Evolutionary conservation across 1,284 basidiomycete species (phyloP).

Genomic region (Sphagnurus paluster): DNA sequence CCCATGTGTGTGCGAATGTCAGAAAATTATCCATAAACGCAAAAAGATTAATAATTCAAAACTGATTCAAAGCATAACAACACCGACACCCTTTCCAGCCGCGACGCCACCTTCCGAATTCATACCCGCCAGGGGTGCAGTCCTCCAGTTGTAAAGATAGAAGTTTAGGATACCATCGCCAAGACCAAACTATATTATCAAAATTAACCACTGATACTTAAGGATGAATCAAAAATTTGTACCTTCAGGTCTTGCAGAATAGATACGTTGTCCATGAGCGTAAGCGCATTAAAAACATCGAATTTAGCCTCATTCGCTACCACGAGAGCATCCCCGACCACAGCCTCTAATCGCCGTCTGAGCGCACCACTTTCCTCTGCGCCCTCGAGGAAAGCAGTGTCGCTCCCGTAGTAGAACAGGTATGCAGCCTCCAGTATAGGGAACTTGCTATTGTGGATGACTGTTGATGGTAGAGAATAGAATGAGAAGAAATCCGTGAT

Average conservation of each 20-base stretch:
- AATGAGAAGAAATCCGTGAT: conserved; percentile 98
- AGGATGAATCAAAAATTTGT: conserved; percentile 23
- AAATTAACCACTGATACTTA: conserved; percentile 9
- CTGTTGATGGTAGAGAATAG: conserved; percentile 93
- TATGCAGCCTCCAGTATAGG: conserved; percentile 84
- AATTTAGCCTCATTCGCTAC: conserved; percentile 84
- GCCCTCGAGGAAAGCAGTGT: conserved; percentile 57
- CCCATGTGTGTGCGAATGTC: too few relatives aligned
- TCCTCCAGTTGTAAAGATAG: conserved; percentile 94
- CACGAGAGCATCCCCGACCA: conserved; percentile 80
- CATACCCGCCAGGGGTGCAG: conserved; percentile 74
- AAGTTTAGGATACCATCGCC: conserved; percentile 91
- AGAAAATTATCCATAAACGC: background rate
- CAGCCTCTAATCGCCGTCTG: conserved; percentile 68
- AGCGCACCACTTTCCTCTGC: conserved; percentile 63
- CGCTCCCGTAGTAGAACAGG: conserved; percentile 89
- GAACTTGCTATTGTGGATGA: conserved; percentile 69
- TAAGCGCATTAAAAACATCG: conserved; percentile 96
- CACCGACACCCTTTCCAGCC: conserved; percentile 73
- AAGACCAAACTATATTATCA: conserved; percentile 76
- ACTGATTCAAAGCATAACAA: conserved; percentile 66
- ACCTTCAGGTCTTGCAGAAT: conserved; percentile 86
- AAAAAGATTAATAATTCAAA: background rate
- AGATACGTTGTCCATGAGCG: conserved; percentile 89
- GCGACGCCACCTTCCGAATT: conserved; percentile 47